Evolutionary conservation across 2,329 filamentous ascomycete species (phyloP).

Genomic region (Botryotinia calthae): DNA sequence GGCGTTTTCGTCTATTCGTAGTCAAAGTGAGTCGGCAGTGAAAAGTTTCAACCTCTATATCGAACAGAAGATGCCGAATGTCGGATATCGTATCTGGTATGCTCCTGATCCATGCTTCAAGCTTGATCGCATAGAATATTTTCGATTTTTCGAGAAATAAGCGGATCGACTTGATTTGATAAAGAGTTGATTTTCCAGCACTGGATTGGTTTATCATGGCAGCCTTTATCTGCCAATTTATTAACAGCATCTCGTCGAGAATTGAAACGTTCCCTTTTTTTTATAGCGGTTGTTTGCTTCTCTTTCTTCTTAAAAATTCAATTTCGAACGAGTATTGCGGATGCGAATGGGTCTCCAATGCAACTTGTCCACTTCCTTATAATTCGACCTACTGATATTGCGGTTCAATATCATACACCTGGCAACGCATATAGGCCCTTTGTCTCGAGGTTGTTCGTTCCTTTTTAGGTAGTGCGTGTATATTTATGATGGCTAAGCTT

Average conservation of each 20-base stretch:
- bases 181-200: not conserved
- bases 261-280: too few relatives aligned
- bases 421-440: not conserved
- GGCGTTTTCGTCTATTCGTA: constrained; percentile 22
- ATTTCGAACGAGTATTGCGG: not conserved
- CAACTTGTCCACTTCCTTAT: too few relatives aligned
- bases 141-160: not conserved
- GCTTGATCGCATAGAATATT: not conserved
- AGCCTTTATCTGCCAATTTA: not conserved
- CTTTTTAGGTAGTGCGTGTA: too few relatives aligned
- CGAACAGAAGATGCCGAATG: not conserved
- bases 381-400: not conserved
- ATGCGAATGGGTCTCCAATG: not conserved
- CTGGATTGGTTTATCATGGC: not conserved
- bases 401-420: not conserved
- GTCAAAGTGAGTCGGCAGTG: constrained; percentile 20
- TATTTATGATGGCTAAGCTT: not conserved
- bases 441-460: not conserved
- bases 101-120: constrained; percentile 25
- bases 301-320: too few relatives aligned
- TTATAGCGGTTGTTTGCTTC: not conserved
- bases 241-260: not conserved
- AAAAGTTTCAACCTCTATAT: constrained; percentile 6
- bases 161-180: not conserved
- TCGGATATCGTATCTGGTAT: constrained; percentile 19